Percentiles rank a stretch among this genome's conserved stretches.
phyloP scores from a whole-genome alignment of 2,329 filamentous ascomycete species.

The Xylariaceae sp. region DNA sequence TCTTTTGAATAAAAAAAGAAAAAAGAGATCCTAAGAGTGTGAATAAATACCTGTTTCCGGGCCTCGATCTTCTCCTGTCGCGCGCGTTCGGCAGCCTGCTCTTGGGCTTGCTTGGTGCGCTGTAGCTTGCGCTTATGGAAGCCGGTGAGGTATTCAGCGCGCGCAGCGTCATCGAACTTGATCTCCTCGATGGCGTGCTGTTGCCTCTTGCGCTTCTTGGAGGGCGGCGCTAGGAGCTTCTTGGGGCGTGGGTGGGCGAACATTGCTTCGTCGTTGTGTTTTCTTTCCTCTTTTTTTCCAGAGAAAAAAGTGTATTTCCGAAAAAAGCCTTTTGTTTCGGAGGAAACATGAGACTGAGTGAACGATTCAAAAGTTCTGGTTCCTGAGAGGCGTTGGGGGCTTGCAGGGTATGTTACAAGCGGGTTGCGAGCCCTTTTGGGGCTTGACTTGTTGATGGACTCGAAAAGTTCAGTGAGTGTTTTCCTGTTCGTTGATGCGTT shows the following conservation, averaged over 20 bases:
- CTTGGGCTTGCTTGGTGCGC: slow-evolving; percentile 77
- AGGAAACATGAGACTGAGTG: too few species aligned
- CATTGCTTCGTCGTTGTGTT: slow-evolving; percentile 24
- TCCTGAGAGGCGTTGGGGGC: too few species aligned
- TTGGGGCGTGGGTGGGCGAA: slow-evolving; percentile 56
- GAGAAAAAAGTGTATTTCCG: too few species aligned
- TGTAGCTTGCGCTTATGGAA: slow-evolving; percentile 95
- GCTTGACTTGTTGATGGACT: too few species aligned
- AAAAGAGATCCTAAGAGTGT: too few species aligned
- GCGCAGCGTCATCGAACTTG: slow-evolving; percentile 72
- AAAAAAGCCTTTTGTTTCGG: too few species aligned
- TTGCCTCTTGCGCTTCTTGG: slow-evolving; percentile 61
- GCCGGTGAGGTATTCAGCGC: slow-evolving; percentile 84
- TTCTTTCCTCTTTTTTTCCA: not conserved
- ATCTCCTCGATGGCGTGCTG: slow-evolving; percentile 64
- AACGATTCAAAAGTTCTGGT: too few species aligned
- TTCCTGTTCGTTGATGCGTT: too few species aligned
- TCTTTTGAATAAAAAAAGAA: not conserved
- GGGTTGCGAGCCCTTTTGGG: too few species aligned
- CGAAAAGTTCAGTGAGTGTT: too few species aligned
- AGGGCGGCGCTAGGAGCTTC: slow-evolving; percentile 52
- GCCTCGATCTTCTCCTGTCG: slow-evolving; percentile 69
- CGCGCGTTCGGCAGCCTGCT: slow-evolving; percentile 69
- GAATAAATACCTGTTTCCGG: slow-evolving; percentile 61
- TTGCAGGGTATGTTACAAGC: too few species aligned